Conservation (phyloP, 2,329 filamentous ascomycete species). For the Albophoma yamanashiensis region DNA sequence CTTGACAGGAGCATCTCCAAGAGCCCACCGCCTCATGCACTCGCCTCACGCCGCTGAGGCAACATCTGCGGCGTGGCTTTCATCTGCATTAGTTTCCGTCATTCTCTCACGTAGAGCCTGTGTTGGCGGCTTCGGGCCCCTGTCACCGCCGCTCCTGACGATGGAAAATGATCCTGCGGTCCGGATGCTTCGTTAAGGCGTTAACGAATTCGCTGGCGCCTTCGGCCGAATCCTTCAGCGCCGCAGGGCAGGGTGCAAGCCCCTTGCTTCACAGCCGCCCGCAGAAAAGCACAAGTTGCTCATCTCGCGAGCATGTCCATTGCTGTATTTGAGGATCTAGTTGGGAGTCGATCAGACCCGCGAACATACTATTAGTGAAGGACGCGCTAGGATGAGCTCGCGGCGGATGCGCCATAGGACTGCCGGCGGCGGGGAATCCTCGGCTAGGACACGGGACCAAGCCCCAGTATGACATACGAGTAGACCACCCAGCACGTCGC, state of each 20-base stretch:
- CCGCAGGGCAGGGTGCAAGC: too few relatives aligned
- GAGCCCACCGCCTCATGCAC: neutral
- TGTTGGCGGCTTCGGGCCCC: neutral
- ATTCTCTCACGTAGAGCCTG: neutral
- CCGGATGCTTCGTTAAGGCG: neutral
- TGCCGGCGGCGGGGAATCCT: neutral
- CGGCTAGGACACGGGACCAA: neutral
- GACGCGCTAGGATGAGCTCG: neutral
- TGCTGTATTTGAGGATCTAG: neutral
- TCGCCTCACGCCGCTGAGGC: neutral
- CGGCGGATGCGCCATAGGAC: neutral
- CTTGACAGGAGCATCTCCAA: neutral
- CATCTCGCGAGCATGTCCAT: too few relatives aligned
- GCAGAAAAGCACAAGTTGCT: neutral
- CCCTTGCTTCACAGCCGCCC: neutral
- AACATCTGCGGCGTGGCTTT: neutral
- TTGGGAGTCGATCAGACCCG: neutral
- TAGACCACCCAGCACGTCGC: neutral
- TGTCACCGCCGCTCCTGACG: too few relatives aligned
- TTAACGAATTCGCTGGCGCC: neutral
- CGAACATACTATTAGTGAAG: neutral
- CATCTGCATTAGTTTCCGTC: neutral
- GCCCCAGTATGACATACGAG: neutral
- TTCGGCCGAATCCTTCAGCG: neutral
- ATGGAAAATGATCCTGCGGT: neutral